Conservation (phyloP, 352 stramenopile species). For the Pythium pyrilobum region DNA sequence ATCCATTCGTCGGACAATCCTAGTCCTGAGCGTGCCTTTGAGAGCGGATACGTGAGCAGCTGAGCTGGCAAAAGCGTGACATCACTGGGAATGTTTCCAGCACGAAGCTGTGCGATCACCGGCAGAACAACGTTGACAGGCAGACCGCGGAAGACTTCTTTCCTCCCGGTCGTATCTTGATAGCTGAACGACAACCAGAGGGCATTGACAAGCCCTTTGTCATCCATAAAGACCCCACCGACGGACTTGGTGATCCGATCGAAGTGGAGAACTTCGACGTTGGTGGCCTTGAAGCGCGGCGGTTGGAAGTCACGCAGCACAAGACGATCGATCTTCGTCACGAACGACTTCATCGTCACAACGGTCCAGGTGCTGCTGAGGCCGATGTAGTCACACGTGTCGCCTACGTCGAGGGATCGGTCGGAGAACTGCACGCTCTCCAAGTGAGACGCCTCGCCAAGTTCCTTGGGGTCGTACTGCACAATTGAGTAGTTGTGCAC, state of each 20-base stretch:
- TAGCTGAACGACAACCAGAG: slow-evolving; percentile 88
- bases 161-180: slow-evolving; percentile 63
- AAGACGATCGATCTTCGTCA: slow-evolving; percentile 80
- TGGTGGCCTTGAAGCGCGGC: slow-evolving; percentile 78
- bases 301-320: slow-evolving; percentile 82
- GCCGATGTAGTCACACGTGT: slow-evolving; percentile 77
- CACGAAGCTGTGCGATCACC: slow-evolving; percentile 50
- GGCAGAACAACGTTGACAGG: slow-evolving; percentile 61
- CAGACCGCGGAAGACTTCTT: slow-evolving; percentile 83
- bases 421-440: slow-evolving; percentile 55
- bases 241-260: slow-evolving; percentile 86
- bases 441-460: slow-evolving; percentile 61
- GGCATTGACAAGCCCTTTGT: slow-evolving; percentile 58
- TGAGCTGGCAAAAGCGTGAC: slow-evolving; percentile 71
- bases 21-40: slow-evolving; percentile 81
- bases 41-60: slow-evolving; percentile 80
- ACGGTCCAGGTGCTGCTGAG: slow-evolving; percentile 85
- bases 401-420: slow-evolving; percentile 62
- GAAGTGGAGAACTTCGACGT: slow-evolving; percentile 85
- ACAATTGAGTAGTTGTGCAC: slow-evolving; percentile 90
- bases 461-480: slow-evolving; percentile 77
- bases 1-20: slow-evolving; percentile 84
- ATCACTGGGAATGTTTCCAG: slow-evolving; percentile 32
- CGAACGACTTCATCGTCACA: slow-evolving; percentile 81
- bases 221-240: slow-evolving; percentile 81